Evolutionary conservation across 2,329 filamentous ascomycete genomes (phyloP).

Genomic region (Delphinella strobiligena): DNA sequence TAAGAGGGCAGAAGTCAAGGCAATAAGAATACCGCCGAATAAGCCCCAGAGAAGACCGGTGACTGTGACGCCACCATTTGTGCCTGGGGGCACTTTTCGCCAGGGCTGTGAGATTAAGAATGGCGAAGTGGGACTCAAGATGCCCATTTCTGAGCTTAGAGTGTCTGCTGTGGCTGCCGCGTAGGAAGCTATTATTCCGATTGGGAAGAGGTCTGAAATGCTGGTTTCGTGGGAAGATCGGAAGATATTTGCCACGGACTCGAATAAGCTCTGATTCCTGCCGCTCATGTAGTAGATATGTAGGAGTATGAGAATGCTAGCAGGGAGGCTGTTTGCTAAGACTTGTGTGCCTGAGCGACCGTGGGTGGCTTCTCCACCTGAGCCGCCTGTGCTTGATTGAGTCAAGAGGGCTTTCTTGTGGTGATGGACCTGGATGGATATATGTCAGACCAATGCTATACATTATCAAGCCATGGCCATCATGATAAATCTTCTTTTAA

Average conservation of each 20-base stretch:
- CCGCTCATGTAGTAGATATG: constrained; percentile 21
- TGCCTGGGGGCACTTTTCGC: constrained; percentile 73
- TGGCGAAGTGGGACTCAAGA: constrained; percentile 63
- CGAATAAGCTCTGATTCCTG: too few relatives aligned
- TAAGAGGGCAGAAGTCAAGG: constrained; percentile 32
- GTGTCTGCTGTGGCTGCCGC: constrained; percentile 87
- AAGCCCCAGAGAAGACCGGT: constrained; percentile 63
- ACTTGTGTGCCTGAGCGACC: constrained; percentile 79
- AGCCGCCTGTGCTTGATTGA: constrained; percentile 57
- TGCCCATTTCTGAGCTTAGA: constrained; percentile 89
- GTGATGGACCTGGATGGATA: constrained; percentile 58
- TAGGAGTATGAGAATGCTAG: constrained; percentile 50
- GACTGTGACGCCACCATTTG: constrained; percentile 81
- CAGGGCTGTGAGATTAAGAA: constrained; percentile 77
- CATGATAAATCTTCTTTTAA: not conserved
- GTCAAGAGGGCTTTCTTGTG: constrained; percentile 74
- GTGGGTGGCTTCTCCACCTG: constrained; percentile 57
- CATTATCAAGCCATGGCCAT: not conserved
- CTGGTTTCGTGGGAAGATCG: too few relatives aligned
- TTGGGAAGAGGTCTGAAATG: constrained; percentile 21
- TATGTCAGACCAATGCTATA: not conserved
- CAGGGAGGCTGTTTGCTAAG: constrained; percentile 74
- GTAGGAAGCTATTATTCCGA: constrained; percentile 43
- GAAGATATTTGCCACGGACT: too few relatives aligned
- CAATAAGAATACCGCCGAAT: constrained; percentile 57